Evolutionary conservation across 768 basidiomycete species (phyloP).

Genomic region (Tulasnella sp.): DNA sequence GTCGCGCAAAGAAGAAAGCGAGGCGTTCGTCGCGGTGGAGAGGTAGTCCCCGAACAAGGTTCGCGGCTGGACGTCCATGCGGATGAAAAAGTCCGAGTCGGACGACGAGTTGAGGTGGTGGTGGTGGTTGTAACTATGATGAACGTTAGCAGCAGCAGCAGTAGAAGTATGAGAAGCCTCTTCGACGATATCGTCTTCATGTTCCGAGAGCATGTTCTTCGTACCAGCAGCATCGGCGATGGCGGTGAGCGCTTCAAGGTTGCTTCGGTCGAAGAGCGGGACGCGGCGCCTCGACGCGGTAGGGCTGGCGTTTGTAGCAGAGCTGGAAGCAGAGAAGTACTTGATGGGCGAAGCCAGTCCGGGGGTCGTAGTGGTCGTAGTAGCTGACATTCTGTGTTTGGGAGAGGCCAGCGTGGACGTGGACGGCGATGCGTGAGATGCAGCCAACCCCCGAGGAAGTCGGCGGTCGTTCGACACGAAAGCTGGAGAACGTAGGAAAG

Average conservation of each 20-base stretch:
- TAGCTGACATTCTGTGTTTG: neutral
- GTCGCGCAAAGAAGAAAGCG: neutral
- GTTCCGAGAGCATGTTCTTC: neutral
- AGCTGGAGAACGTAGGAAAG: conserved; percentile 12
- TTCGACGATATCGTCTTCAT: neutral
- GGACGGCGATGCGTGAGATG: neutral
- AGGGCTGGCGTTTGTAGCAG: neutral
- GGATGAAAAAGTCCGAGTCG: conserved; percentile 12
- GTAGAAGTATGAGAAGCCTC: neutral
- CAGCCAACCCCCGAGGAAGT: neutral
- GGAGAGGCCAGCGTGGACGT: neutral
- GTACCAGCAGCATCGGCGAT: neutral
- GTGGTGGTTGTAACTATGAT: neutral
- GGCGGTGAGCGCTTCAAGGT: conserved; percentile 25
- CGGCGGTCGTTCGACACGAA: conserved; percentile 24
- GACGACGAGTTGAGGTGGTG: neutral
- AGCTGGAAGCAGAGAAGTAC: neutral
- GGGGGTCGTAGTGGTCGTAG: neutral
- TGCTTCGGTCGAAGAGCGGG: conserved; percentile 10
- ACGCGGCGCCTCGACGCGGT: neutral
- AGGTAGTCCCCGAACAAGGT: neutral
- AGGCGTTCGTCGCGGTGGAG: neutral
- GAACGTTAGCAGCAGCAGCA: neutral
- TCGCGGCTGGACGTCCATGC: conserved; percentile 2
- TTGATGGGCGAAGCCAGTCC: conserved; percentile 1